Evolutionary conservation across 2,329 filamentous ascomycete genomes (phyloP).

Genomic region (Diatrype stigma): DNA sequence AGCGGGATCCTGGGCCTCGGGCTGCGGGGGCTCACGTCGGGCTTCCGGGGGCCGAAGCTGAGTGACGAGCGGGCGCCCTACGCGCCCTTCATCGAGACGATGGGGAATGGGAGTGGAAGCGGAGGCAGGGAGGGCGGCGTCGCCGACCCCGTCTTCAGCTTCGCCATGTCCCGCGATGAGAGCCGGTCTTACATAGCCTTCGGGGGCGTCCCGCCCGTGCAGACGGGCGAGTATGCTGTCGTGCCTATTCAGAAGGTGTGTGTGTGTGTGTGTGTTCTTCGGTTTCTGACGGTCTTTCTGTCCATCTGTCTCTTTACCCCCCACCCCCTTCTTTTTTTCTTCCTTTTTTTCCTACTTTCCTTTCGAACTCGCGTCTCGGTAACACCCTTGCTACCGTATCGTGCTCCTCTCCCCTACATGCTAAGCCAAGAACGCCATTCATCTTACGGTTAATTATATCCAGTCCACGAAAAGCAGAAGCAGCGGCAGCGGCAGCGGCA

Average conservation of each 20-base stretch:
- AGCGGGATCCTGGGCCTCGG: slow-evolving; percentile 31
- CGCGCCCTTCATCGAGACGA: slow-evolving; percentile 25
- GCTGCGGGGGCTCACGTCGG: slow-evolving; percentile 24
- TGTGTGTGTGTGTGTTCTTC: background rate
- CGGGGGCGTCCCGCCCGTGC: slow-evolving; percentile 28
- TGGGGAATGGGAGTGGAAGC: no score
- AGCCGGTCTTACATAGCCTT: slow-evolving; percentile 28
- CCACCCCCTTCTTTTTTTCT: no score
- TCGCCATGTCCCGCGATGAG: slow-evolving; percentile 28
- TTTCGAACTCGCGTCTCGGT: no score
- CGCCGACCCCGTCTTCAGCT: slow-evolving; percentile 23
- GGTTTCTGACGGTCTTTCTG: background rate
- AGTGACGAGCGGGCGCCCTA: slow-evolving; percentile 18
- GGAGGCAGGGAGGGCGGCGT: no score
- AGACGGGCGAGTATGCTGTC: slow-evolving; percentile 22
- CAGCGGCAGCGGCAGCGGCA: no score
- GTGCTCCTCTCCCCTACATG: no score
- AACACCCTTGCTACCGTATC: background rate
- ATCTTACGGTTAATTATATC: no score
- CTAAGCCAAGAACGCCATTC: no score
- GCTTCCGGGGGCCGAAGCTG: slow-evolving; percentile 19
- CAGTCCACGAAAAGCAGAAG: no score
- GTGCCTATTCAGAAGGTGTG: slow-evolving; percentile 24
- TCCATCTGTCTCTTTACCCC: background rate
- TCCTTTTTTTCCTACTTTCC: no score